phyloP scores from a whole-genome alignment of 495 filamentous ascomycete genomes.

The Trichocladium uniseriatum region DNA sequence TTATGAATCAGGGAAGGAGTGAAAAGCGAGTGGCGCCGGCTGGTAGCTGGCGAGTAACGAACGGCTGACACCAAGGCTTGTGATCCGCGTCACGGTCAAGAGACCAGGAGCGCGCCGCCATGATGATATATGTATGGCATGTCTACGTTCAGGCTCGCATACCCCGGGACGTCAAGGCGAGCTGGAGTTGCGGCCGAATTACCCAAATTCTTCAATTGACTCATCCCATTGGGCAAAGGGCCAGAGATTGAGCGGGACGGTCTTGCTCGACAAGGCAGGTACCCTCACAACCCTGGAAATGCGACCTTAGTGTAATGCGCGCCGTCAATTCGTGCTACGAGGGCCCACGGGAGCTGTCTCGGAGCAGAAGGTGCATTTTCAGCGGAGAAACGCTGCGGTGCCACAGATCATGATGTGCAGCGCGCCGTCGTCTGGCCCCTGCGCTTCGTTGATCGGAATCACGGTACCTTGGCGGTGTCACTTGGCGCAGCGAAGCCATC shows the following conservation, averaged over 20 bases:
- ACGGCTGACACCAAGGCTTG: slow-evolving; percentile 3
- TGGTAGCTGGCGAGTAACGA: slow-evolving; percentile 6
- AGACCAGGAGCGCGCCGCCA: slow-evolving; percentile 4
- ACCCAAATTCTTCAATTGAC: slow-evolving; percentile 25
- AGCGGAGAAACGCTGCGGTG: neutral
- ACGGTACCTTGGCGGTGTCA: neutral
- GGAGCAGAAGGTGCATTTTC: slow-evolving; percentile 3
- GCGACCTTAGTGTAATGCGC: slow-evolving; percentile 14
- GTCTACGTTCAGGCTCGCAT: slow-evolving; percentile 1
- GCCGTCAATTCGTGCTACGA: slow-evolving; percentile 19
- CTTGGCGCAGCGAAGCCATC: no score
- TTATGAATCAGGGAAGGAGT: no score
- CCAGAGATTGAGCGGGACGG: slow-evolving; percentile 6
- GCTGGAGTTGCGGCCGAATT: slow-evolving; percentile 24
- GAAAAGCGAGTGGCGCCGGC: slow-evolving; percentile 10
- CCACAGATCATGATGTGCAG: slow-evolving; percentile 1
- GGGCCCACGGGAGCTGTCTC: slow-evolving; percentile 10
- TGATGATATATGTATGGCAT: slow-evolving; percentile 8
- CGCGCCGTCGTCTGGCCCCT: neutral
- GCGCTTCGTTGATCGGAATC: neutral
- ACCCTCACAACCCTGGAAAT: slow-evolving; percentile 22
- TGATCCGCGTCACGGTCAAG: slow-evolving; percentile 1
- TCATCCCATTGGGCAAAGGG: slow-evolving; percentile 16
- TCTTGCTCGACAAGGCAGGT: slow-evolving; percentile 24
- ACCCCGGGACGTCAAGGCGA: slow-evolving; percentile 5